Evolutionary conservation across 352 stramenopile species (phyloP).

Genomic region (Phytopythium delawarense): DNA sequence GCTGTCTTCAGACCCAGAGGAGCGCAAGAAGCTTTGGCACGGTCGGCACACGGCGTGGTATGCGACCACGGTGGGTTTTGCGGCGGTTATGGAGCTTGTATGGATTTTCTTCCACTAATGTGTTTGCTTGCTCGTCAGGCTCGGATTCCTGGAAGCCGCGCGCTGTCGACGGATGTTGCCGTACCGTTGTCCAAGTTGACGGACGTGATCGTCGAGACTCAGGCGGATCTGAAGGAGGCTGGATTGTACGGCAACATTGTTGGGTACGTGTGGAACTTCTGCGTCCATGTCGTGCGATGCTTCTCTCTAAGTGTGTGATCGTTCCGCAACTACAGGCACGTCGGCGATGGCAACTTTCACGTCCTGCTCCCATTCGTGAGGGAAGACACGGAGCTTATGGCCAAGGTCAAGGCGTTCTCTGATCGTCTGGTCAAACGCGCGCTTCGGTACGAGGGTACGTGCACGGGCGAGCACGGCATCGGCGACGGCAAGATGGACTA

Average conservation of each 20-base stretch:
- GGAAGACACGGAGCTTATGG: conserved; percentile 82
- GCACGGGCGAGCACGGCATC: conserved; percentile 97
- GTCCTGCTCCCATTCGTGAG: conserved; percentile 92
- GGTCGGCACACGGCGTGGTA: conserved; percentile 87
- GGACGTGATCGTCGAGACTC: conserved; percentile 91
- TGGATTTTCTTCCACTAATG: neutral
- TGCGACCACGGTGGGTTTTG: conserved; percentile 63
- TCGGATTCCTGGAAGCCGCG: conserved; percentile 76
- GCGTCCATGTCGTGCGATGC: too few species aligned
- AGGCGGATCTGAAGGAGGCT: conserved; percentile 85
- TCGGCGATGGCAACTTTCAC: conserved; percentile 98
- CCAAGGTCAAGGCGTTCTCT: conserved; percentile 87
- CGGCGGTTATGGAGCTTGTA: neutral
- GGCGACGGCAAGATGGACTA: conserved; percentile 95
- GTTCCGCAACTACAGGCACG: conserved; percentile 5
- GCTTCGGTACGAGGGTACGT: conserved; percentile 91
- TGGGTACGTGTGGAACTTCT: conserved; percentile 23
- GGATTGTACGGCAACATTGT: conserved; percentile 92
- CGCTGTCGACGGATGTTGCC: conserved; percentile 94
- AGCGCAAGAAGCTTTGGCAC: conserved; percentile 82
- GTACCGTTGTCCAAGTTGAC: conserved; percentile 93
- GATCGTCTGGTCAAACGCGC: conserved; percentile 75
- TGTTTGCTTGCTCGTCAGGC: conserved; percentile 21
- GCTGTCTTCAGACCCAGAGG: conserved; percentile 57
- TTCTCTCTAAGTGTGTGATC: too few species aligned